Percentiles rank a stretch among this genome's conserved stretches.
Conservation (phyloP, 2,329 filamentous ascomycete species). For the Epichloe scottii region DNA sequence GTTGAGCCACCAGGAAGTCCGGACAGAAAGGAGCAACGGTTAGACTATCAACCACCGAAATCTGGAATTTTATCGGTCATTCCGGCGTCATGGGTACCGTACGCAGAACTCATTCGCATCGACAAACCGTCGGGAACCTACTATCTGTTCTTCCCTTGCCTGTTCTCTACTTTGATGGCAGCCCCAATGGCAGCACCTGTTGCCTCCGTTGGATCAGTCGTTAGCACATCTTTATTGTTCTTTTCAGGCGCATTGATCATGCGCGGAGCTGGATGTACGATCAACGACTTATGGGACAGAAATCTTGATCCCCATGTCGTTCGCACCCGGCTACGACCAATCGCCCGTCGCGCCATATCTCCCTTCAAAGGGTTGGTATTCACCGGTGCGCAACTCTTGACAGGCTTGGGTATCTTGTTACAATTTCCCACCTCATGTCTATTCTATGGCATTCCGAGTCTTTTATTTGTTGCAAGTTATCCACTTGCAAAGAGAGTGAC, state of each 20-base stretch:
- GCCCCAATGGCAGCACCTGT: conserved; percentile 55
- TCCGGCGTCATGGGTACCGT: conserved; percentile 60
- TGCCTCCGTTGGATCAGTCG: conserved; percentile 44
- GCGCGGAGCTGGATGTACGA: conserved; percentile 77
- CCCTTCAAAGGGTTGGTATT: conserved; percentile 61
- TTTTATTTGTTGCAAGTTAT: conserved; percentile 62
- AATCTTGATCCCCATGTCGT: conserved; percentile 72
- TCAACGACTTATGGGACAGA: conserved; percentile 85
- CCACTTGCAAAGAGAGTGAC: conserved; percentile 78
- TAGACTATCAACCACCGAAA: conserved; percentile 54
- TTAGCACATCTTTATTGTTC: conserved; percentile 58
- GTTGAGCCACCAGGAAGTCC: neutral
- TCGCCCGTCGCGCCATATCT: conserved; percentile 66
- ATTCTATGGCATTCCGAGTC: conserved; percentile 63
- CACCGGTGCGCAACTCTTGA: conserved; percentile 60
- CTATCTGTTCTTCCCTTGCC: conserved; percentile 75
- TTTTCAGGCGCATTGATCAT: conserved; percentile 68
- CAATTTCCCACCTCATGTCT: conserved; percentile 66
- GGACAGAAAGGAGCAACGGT: neutral
- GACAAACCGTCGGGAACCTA: conserved; percentile 74
- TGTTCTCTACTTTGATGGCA: conserved; percentile 73
- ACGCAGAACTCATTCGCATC: conserved; percentile 68
- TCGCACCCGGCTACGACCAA: conserved; percentile 64
- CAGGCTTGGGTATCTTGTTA: conserved; percentile 60
- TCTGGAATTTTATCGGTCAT: conserved; percentile 59